phyloP scores from a whole-genome alignment of 2,329 filamentous ascomycete genomes.

The Allantophomopsis lycopodina region DNA sequence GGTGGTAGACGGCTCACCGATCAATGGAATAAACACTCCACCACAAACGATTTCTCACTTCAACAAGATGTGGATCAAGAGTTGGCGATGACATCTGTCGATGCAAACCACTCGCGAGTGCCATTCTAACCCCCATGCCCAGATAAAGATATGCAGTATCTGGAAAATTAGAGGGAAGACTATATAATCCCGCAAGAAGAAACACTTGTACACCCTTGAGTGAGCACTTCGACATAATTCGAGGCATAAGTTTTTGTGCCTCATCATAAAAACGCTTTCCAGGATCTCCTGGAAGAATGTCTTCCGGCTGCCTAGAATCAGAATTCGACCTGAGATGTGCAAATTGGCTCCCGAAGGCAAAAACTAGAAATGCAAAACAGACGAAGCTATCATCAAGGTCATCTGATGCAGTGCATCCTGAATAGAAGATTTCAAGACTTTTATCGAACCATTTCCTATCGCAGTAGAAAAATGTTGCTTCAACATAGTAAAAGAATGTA shows the following conservation, averaged over 20 bases:
- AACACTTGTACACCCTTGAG: no score
- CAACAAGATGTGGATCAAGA: no score
- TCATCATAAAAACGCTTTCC: no score
- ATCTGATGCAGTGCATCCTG: neutral
- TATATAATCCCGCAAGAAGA: neutral
- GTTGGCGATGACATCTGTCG: neutral
- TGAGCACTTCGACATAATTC: no score
- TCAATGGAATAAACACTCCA: neutral
- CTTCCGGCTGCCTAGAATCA: no score
- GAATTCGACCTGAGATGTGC: neutral
- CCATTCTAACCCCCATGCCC: neutral
- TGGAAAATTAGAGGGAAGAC: neutral
- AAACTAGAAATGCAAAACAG: conserved; percentile 1
- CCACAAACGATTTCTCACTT: neutral
- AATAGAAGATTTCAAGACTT: neutral
- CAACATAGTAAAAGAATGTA: neutral
- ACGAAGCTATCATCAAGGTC: neutral
- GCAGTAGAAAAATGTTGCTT: neutral
- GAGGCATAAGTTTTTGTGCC: no score
- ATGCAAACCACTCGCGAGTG: neutral
- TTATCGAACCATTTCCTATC: neutral
- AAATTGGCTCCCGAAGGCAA: neutral
- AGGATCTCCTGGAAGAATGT: no score
- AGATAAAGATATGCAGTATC: conserved; percentile 1
- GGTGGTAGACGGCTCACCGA: neutral